These are phyloP conservation scores for Medicago truncatula DNA, from an alignment of 306 rosid species.

Conservation along the genomic window MtrunA17r5.0-ANR NC_053049.1:2454501-2455000, in stretches of 20 bases:
- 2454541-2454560: not conserved
- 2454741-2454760: not conserved
- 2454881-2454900: slow-evolving; percentile 60
- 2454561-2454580: not conserved
- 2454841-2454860: slow-evolving; percentile 23
- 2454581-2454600: slow-evolving; percentile 29
- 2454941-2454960: slow-evolving; percentile 9
- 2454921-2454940: not conserved
- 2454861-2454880: slow-evolving; percentile 48
- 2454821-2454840: not conserved
- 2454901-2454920: slow-evolving; percentile 73
- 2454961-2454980: slow-evolving; percentile 8
- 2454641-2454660: slow-evolving; percentile 40
- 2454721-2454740: slow-evolving; percentile 13
- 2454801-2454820: not conserved
- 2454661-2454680: slow-evolving; percentile 36
- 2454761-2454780: not conserved
- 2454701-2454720: slow-evolving; percentile 10
- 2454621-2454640: slow-evolving; percentile 63
- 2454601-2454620: slow-evolving; percentile 68
- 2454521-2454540: slow-evolving; percentile 7
- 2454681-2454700: slow-evolving; percentile 48
- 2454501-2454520: not conserved
- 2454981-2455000: not conserved
- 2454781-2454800: not conserved